A percentile compares a stretch with the other conserved stretches of the same genome.
Evolutionary conservation across 2,329 filamentous ascomycete genomes (phyloP).

Genomic region (Colletotrichum sp.): DNA sequence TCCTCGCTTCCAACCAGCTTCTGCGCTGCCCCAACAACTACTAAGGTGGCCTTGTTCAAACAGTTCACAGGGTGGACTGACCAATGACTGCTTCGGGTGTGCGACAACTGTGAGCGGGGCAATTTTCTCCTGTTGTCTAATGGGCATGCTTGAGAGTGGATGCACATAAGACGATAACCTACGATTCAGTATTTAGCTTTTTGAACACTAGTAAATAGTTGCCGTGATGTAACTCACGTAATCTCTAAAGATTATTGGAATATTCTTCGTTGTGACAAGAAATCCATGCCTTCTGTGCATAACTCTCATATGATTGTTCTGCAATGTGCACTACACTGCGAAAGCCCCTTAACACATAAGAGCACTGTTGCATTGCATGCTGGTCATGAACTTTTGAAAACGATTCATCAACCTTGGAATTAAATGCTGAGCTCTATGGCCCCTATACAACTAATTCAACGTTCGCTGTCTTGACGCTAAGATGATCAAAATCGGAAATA

Average conservation of each 20-base stretch:
- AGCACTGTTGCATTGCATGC: no score
- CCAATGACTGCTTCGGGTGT: neutral
- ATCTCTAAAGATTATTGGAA: neutral
- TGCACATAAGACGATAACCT: neutral
- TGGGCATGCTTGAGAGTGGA: neutral
- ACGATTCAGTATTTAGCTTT: neutral
- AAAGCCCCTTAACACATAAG: no score
- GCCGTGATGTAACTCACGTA: neutral
- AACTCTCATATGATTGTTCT: no score
- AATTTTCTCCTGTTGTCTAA: neutral
- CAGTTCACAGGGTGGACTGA: neutral
- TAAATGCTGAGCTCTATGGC: neutral
- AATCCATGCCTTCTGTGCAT: no score
- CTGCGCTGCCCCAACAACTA: neutral
- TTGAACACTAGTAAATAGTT: neutral
- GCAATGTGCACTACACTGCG: no score
- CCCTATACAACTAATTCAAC: fast-evolving
- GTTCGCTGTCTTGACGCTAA: neutral
- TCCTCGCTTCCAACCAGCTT: neutral
- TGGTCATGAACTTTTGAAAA: neutral
- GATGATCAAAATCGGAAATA: neutral
- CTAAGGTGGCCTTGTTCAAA: neutral
- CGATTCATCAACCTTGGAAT: neutral
- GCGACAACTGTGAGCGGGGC: neutral
- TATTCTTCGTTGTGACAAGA: neutral